Base-by-base conservation (phyloP, 2,329 filamentous ascomycete genomes). In the Fusarium sp. region DNA sequence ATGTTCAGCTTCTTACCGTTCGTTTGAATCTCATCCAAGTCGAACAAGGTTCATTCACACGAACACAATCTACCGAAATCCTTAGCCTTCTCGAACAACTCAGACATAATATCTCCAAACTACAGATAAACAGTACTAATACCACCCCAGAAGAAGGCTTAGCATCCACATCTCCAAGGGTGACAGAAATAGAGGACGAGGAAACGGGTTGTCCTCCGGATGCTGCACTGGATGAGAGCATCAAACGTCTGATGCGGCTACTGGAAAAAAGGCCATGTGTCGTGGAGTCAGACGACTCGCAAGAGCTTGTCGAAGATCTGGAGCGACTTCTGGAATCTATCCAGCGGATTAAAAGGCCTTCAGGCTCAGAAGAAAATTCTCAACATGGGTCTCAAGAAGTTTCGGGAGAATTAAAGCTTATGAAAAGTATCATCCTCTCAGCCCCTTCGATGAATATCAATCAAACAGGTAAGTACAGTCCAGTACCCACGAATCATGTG, bases 131-230 rank as follows among this genome's bases (percentile, higher is more conserved):
- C 2, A 33, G 0, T 2, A 14, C 37, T 38, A 13, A 2, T 1
- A 2, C 3, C 0, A 18, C 0, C 9, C 0, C 14, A 14, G 18
- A 4, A 7, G 14, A 2, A 0, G 13, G 3, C 0, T 35, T 9
- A 1, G 1, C 26, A 15, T 7, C 6, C 14, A 30, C 20, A 12
- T 23, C 37, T 26, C 11, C 17, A 4, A 26, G 20, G 3, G 20
- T 32, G 2, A 32, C 8, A 1, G 49, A 64, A 2, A 3, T 45
- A 5, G 20, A 45, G 1, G 20, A 32, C 1, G 14, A 20, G 4
- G 15, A 41, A 0, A 45, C 7, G 11, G 15, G 5, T 17, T 26
- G 6, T 6, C 15, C 38, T 14, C 5, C 5, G 2, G 14, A 33
- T 3, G 5, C 7, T 1, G 10, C 17, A 1, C 11, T 64, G 0